Percentiles rank a stretch among this genome's conserved stretches.
Conservation (phyloP, 148 eudicot genomes). For the Fagopyrum tataricum region DNA sequence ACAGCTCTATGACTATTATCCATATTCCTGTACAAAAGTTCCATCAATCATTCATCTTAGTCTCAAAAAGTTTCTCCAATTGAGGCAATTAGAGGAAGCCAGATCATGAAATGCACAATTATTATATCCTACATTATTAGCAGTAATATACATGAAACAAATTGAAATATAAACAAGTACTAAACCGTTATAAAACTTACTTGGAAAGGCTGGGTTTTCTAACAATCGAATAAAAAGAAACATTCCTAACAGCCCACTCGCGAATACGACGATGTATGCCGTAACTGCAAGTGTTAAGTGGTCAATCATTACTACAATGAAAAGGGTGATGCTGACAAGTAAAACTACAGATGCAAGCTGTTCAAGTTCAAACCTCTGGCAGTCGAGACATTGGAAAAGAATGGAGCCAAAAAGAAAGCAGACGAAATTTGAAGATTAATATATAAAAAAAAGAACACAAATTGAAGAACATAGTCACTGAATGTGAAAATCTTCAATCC, state of each 20-base stretch:
- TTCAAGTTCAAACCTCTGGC: slow-evolving; percentile 58
- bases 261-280: slow-evolving; percentile 60
- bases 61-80: background rate
- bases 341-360: background rate
- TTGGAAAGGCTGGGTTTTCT: slow-evolving; percentile 65
- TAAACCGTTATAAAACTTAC: slow-evolving; percentile 32
- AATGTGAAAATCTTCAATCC: slow-evolving; percentile 62
- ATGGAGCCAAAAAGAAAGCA: slow-evolving; percentile 65
- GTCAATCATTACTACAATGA: slow-evolving; percentile 2
- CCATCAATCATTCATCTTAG: background rate
- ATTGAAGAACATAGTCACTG: slow-evolving; percentile 71
- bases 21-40: slow-evolving; percentile 44
- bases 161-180: background rate
- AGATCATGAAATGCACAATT: too few relatives aligned
- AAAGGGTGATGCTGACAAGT: background rate
- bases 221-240: slow-evolving; percentile 66
- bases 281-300: slow-evolving; percentile 40
- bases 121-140: background rate
- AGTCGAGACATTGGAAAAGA: slow-evolving; percentile 53
- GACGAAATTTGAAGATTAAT: slow-evolving; percentile 73
- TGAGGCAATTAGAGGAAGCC: background rate
- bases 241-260: slow-evolving; percentile 59
- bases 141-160: background rate
- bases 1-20: slow-evolving; percentile 72
- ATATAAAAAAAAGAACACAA: slow-evolving; percentile 73